phyloP scores from a whole-genome alignment of 495 filamentous ascomycete genomes.

The Evansstolkia leycettana region DNA sequence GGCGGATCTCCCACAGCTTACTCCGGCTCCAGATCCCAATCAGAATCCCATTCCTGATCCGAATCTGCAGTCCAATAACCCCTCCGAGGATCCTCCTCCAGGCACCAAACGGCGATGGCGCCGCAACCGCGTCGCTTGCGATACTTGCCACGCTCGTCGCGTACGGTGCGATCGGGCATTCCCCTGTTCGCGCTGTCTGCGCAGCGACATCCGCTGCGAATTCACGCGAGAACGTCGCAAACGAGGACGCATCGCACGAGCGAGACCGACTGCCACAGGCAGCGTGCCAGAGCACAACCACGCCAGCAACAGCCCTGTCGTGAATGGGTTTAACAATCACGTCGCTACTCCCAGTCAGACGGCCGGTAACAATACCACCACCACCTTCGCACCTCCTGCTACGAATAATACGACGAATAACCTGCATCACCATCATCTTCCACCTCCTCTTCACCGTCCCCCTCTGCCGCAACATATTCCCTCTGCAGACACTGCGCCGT shows the following conservation, averaged over 20 bases:
- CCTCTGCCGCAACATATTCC: too few relatives aligned
- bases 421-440: too few relatives aligned
- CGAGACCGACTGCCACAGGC: constrained; percentile 10
- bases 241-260: constrained; percentile 31
- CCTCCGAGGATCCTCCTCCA: constrained; percentile 17
- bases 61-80: constrained; percentile 7
- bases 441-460: too few relatives aligned
- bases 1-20: constrained; percentile 9
- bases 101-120: constrained; percentile 32
- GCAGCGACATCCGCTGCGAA: constrained; percentile 30
- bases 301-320: not conserved
- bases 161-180: constrained; percentile 39
- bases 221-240: constrained; percentile 35
- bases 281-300: not conserved
- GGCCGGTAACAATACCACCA: not conserved
- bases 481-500: too few relatives aligned
- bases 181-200: constrained; percentile 32
- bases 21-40: too few relatives aligned
- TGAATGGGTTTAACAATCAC: not conserved
- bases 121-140: constrained; percentile 34
- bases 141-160: constrained; percentile 33
- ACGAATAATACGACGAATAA: too few relatives aligned
- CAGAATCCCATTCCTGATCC: too few relatives aligned
- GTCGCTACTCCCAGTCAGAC: not conserved
- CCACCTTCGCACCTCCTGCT: constrained; percentile 9